Conservation (phyloP, 2,329 filamentous ascomycete species). For the Beauveria sp. region DNA sequence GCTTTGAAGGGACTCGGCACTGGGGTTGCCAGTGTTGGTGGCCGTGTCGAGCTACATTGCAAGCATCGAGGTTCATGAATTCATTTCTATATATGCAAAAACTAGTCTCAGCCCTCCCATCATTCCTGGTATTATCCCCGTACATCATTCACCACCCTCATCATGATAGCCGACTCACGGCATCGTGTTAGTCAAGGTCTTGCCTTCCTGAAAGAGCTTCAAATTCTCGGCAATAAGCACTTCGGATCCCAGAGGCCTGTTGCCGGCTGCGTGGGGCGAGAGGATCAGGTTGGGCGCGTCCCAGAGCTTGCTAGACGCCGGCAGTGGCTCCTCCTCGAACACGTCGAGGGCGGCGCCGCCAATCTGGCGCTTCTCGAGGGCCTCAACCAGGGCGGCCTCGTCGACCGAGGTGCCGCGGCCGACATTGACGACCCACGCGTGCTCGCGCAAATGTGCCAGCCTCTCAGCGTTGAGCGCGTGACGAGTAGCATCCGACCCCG, state of each 20-base stretch:
- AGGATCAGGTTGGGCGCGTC: constrained; percentile 44
- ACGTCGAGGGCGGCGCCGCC: constrained; percentile 45
- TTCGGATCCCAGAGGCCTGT: constrained; percentile 53
- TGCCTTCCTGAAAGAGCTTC: constrained; percentile 49
- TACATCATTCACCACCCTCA: background rate
- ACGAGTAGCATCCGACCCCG: constrained; percentile 47
- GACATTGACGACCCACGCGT: constrained; percentile 49
- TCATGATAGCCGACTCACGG: background rate
- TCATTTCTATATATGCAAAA: background rate
- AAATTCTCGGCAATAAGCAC: constrained; percentile 54
- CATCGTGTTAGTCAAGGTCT: constrained; percentile 50
- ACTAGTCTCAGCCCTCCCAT: background rate
- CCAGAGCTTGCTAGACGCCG: constrained; percentile 37
- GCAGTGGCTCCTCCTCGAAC: constrained; percentile 39
- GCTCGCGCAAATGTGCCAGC: constrained; percentile 45
- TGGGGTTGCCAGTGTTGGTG: too few relatives aligned
- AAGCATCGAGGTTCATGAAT: background rate
- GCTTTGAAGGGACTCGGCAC: too few relatives aligned
- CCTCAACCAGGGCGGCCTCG: constrained; percentile 40
- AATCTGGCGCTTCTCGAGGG: constrained; percentile 34
- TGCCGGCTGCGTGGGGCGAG: constrained; percentile 52
- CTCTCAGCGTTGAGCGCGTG: constrained; percentile 48
- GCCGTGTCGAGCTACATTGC: background rate
- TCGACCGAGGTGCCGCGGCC: constrained; percentile 42
- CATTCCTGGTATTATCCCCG: background rate